phyloP scores from a whole-genome alignment of 495 filamentous ascomycete species.

The Schizothecium vesticola region DNA sequence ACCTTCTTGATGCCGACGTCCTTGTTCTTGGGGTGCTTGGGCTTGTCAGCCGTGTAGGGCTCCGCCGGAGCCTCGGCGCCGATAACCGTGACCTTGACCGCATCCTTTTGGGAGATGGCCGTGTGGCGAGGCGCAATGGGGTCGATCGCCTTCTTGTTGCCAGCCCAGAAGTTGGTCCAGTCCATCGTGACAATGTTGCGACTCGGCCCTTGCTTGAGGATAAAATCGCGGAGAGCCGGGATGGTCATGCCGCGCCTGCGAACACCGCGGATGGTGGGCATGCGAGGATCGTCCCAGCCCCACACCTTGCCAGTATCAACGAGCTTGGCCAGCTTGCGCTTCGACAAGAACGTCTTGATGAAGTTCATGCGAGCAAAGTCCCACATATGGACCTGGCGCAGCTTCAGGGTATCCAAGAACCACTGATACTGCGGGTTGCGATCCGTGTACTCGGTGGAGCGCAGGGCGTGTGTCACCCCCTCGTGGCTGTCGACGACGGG shows the following conservation, averaged over 20 bases:
- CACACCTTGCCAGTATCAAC: constrained; percentile 80
- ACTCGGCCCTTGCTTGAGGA: constrained; percentile 85
- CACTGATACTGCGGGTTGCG: constrained; percentile 96
- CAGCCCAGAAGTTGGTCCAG: constrained; percentile 89
- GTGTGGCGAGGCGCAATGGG: constrained; percentile 82
- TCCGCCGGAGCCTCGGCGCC: constrained; percentile 57
- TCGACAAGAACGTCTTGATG: constrained; percentile 58
- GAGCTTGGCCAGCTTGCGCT: constrained; percentile 91
- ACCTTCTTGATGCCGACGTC: constrained; percentile 82
- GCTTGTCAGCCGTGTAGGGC: constrained; percentile 65
- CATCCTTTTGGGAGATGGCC: constrained; percentile 62
- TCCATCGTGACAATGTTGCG: constrained; percentile 86
- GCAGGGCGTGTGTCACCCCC: constrained; percentile 89
- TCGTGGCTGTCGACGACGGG: constrained; percentile 87
- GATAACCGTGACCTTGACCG: constrained; percentile 61
- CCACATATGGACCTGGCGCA: constrained; percentile 91
- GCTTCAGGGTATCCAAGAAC: constrained; percentile 80
- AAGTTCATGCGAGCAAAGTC: constrained; percentile 98
- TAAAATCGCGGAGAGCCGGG: constrained; percentile 82
- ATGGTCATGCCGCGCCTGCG: constrained; percentile 87
- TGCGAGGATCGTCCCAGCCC: constrained; percentile 94
- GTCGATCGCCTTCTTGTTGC: constrained; percentile 94
- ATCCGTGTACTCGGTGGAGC: constrained; percentile 96
- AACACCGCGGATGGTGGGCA: constrained; percentile 89
- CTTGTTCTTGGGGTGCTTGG: constrained; percentile 82